Percentiles rank a stretch among this genome's conserved stretches.
Conservation (phyloP, 2,329 filamentous ascomycete genomes). For the Atkinsonella hypoxylon region DNA sequence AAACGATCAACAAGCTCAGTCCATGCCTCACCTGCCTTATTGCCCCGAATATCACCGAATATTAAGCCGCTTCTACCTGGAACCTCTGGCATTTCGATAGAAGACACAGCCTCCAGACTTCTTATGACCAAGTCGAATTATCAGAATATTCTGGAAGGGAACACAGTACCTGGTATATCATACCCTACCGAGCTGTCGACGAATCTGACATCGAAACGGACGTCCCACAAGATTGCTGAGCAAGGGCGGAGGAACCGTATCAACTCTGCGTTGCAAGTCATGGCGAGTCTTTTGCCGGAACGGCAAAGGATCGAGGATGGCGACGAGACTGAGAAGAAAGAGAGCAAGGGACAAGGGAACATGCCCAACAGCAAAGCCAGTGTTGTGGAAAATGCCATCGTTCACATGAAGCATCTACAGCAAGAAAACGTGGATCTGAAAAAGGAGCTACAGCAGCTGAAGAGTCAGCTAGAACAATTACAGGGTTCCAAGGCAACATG, state of each 20-base stretch:
- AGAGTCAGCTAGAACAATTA: slow-evolving; percentile 18
- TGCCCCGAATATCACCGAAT: slow-evolving; percentile 83
- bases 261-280: slow-evolving; percentile 85
- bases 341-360: slow-evolving; percentile 29
- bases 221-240: slow-evolving; percentile 95
- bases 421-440: slow-evolving; percentile 59
- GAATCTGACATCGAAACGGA: slow-evolving; percentile 90
- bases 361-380: slow-evolving; percentile 83
- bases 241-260: slow-evolving; percentile 92
- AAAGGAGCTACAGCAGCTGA: slow-evolving; percentile 37
- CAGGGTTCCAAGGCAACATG: background rate
- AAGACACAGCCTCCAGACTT: slow-evolving; percentile 56
- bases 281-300: slow-evolving; percentile 72
- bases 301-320: slow-evolving; percentile 27
- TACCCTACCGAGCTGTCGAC: slow-evolving; percentile 88
- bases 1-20: slow-evolving; percentile 65
- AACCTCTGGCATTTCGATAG: slow-evolving; percentile 36
- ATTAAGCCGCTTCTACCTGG: slow-evolving; percentile 82
- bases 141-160: slow-evolving; percentile 92
- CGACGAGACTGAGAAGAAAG: slow-evolving; percentile 36
- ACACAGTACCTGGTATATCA: slow-evolving; percentile 74
- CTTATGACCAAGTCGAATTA: slow-evolving; percentile 95
- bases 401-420: slow-evolving; percentile 82
- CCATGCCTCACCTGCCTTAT: slow-evolving; percentile 74
- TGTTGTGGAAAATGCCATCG: slow-evolving; percentile 93